Evolutionary conservation across 257 asterid species (phyloP).

Genomic region (Nicotiana undulata): DNA sequence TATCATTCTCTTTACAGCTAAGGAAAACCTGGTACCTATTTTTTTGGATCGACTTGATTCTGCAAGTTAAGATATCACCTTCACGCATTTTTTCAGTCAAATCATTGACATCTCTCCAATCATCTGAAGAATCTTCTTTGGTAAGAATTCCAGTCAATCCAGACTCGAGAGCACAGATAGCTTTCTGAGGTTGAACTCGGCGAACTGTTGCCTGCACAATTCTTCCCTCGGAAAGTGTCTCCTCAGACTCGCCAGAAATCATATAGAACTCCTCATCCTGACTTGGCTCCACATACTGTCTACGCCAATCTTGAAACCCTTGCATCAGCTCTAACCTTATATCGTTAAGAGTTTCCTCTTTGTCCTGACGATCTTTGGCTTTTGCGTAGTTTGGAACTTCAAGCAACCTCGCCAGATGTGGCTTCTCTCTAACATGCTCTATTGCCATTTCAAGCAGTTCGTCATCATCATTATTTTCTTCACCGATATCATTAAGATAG

Average conservation of each 20-base stretch:
- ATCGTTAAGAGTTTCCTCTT: conserved; percentile 76
- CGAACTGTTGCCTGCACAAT: conserved; percentile 87
- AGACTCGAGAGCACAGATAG: conserved; percentile 69
- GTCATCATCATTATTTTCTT: conserved; percentile 73
- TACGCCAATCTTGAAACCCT: conserved; percentile 93
- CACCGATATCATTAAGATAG: conserved; percentile 62
- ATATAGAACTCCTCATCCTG: conserved; percentile 85
- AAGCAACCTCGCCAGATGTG: conserved; percentile 61
- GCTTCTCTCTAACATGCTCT: conserved; percentile 90
- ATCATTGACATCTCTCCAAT: conserved; percentile 58
- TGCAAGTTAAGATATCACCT: conserved; percentile 78
- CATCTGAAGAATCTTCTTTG: conserved; percentile 77
- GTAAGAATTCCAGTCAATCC: conserved; percentile 78
- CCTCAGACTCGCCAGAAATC: conserved; percentile 92
- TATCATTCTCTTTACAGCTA: conserved; percentile 70
- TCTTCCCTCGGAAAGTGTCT: conserved; percentile 82
- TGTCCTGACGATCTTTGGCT: conserved; percentile 45
- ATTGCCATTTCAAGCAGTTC: conserved; percentile 90
- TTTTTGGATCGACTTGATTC: conserved; percentile 71
- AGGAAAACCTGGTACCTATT: conserved; percentile 80
- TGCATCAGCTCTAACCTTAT: conserved; percentile 84
- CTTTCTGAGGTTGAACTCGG: conserved; percentile 74
- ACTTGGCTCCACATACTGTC: conserved; percentile 53
- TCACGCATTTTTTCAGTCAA: conserved; percentile 68
- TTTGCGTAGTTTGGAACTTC: conserved; percentile 64